Conservation (phyloP, 352 stramenopile species). For the Globisporangium barbulae region DNA sequence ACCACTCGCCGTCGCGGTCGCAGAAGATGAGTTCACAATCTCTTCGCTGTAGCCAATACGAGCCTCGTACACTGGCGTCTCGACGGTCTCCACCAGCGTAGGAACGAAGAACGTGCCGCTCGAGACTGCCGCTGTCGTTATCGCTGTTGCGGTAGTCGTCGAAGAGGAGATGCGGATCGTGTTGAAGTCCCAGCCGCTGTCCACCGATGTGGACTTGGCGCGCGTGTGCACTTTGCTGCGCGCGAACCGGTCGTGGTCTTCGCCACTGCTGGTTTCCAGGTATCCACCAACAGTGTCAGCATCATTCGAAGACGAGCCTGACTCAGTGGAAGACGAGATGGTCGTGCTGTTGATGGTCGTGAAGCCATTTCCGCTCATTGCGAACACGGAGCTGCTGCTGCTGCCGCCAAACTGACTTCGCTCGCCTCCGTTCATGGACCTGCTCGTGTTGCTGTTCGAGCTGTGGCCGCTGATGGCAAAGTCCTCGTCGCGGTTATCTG, state of each 20-base stretch:
- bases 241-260: slow-evolving; percentile 26
- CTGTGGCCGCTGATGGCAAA: slow-evolving; percentile 5
- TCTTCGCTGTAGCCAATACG: background rate
- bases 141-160: slow-evolving; percentile 1
- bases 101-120: slow-evolving; percentile 7
- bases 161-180: slow-evolving; percentile 58
- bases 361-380: background rate
- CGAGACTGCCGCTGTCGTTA: background rate
- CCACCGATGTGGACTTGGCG: slow-evolving; percentile 33
- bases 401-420: background rate
- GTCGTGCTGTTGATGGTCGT: background rate
- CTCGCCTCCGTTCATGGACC: background rate
- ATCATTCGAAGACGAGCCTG: background rate
- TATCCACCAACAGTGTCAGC: background rate
- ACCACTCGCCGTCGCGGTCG: slow-evolving; percentile 9
- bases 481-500: background rate
- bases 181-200: slow-evolving; percentile 79
- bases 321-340: background rate
- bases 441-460: background rate
- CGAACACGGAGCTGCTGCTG: slow-evolving; percentile 5
- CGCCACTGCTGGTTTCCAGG: background rate
- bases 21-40: slow-evolving; percentile 5
- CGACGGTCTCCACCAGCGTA: slow-evolving; percentile 11
- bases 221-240: slow-evolving; percentile 38
- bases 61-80: background rate